Evolutionary conservation across 1,284 basidiomycete genomes (phyloP), one percentile per base, ranked within the genome.

Genomic region (Cutaneotrichosporon dermatis): DNA sequence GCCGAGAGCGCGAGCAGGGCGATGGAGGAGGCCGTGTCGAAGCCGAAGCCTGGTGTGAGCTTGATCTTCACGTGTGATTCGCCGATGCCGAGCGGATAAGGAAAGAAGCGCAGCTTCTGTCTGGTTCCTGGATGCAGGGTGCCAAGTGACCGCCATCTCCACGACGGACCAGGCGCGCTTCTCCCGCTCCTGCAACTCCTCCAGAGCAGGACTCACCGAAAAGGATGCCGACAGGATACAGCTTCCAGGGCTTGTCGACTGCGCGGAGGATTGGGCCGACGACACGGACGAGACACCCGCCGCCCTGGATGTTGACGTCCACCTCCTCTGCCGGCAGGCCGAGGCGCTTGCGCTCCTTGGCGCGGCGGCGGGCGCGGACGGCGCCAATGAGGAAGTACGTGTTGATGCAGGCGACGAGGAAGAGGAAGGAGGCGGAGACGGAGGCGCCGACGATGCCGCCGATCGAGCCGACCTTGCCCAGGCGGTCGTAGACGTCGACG

Each of bases 21-120:
- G 59, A 93, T 88, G 0, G 89, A 91, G 5, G 89, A 90, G 4
- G 90, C 88, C 0, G 92, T 94, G 70, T 94, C 91, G 70, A 94
- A 93, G 2, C 90, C 89, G 50, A 89, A 62, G 10, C 46, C 51
- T 44, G 55, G n/a, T 46, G 49, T 35, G 9, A 49, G 25, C 25
- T 25, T 25, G 25, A 25, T 25, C 25, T 25, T 25, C 25, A 25
- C 25, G 25, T 37, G 2, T 35, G 4, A 33, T 10, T 15, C 48
- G 25, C 25, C 25, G 25, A 25, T 25, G 25, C 25, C 25, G 25
- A 25, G 65, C 25, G 25, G 25, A 25, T 25, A 25, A 25, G 25
- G 25, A 25, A 25, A 25, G 25, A 25, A 25, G 25, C 25, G 25
- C 25, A 25, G 25, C 25, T 25, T 25, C 25, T 25, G 25, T 25